Conservation (phyloP, 1,284 basidiomycete species). For the Cutaneotrichosporon cutaneum region DNA sequence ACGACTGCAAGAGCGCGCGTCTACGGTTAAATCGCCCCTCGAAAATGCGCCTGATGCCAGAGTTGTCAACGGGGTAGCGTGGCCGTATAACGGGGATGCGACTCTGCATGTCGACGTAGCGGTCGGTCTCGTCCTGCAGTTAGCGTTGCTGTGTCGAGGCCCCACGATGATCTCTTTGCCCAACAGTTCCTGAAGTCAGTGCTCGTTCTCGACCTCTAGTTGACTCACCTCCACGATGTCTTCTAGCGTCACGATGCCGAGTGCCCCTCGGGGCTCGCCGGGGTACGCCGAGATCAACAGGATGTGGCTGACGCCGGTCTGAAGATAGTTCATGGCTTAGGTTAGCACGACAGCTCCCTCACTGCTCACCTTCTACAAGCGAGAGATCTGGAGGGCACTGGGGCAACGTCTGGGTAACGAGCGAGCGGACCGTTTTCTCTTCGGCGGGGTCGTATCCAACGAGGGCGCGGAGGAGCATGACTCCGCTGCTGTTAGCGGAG, state of each 20-base stretch:
- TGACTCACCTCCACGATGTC: conserved; percentile 56
- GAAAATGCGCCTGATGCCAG: conserved; percentile 40
- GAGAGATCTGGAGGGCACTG: conserved; percentile 55
- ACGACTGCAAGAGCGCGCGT: not conserved
- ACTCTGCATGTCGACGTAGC: conserved; percentile 47
- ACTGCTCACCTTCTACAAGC: conserved; percentile 54
- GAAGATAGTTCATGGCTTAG: conserved; percentile 58
- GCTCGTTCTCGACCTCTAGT: not conserved
- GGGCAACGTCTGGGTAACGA: conserved; percentile 73
- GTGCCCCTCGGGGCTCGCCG: conserved; percentile 66
- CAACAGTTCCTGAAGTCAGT: conserved; percentile 39
- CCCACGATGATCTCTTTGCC: conserved; percentile 49
- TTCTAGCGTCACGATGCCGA: conserved; percentile 68
- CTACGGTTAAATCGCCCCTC: conserved; percentile 33
- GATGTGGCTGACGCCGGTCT: conserved; percentile 89
- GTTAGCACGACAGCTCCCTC: conserved; percentile 3
- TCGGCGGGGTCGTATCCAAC: conserved; percentile 81
- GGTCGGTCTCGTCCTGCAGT: conserved; percentile 48
- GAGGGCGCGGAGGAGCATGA: conserved; percentile 54
- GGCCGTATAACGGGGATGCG: conserved; percentile 21
- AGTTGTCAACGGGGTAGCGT: conserved; percentile 4
- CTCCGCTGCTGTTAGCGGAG: conserved; percentile 24
- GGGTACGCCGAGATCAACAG: conserved; percentile 78
- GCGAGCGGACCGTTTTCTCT: conserved; percentile 67
- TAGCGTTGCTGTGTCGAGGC: not conserved